Percentiles rank a stretch among this genome's conserved stretches.
Conservation (phyloP, 164 flowering plant genomes). For the Dillenia turbinata region DNA sequence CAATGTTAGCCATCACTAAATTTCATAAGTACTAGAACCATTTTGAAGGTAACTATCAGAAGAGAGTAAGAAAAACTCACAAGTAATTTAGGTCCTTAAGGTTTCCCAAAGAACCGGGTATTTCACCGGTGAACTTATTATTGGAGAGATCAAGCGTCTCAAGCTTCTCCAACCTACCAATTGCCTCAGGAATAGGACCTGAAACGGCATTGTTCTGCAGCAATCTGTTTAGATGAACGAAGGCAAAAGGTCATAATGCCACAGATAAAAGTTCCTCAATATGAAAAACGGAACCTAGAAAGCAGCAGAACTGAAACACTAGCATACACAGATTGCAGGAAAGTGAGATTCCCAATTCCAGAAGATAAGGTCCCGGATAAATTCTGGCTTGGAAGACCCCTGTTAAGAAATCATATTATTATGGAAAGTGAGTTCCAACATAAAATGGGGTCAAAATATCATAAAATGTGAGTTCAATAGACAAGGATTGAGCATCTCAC, state of each 20-base stretch:
- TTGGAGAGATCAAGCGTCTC: slow-evolving; percentile 87
- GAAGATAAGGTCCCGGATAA: slow-evolving; percentile 82
- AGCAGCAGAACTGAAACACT: background rate
- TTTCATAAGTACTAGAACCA: background rate
- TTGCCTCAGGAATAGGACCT: slow-evolving; percentile 71
- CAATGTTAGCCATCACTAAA: too few species aligned
- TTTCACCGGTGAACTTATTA: slow-evolving; percentile 61
- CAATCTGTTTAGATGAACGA: slow-evolving; percentile 32
- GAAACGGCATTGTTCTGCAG: slow-evolving; percentile 86
- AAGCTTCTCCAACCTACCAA: slow-evolving; percentile 81
- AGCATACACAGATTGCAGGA: slow-evolving; percentile 87
- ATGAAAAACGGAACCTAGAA: background rate
- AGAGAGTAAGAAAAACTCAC: slow-evolving; percentile 40
- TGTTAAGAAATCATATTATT: slow-evolving; percentile 18
- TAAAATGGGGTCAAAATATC: background rate
- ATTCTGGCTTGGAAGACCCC: slow-evolving; percentile 85
- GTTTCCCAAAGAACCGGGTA: slow-evolving; percentile 74
- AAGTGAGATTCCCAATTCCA: slow-evolving; percentile 71
- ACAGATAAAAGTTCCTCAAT: background rate
- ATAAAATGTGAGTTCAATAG: background rate
- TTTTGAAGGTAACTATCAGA: background rate
- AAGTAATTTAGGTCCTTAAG: slow-evolving; percentile 74
- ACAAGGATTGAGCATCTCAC: slow-evolving; percentile 42
- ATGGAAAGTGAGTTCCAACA: slow-evolving; percentile 1
- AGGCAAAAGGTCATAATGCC: too few species aligned